These are phyloP conservation scores for Rhododendron kiyosumense DNA, from an alignment of 148 eudicot species.

Conservation along the genomic window DNA sequence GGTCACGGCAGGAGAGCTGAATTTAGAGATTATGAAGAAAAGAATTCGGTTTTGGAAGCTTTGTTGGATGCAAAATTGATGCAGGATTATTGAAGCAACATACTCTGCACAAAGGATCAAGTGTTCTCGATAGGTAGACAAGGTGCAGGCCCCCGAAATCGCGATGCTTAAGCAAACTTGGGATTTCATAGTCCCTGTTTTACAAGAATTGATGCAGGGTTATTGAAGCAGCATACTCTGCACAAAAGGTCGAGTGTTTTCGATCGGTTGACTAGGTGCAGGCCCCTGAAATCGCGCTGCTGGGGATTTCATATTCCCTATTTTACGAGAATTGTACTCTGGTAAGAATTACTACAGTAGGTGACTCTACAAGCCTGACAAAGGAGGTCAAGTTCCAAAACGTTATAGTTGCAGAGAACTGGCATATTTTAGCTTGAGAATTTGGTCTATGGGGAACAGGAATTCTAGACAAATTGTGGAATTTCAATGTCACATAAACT, in stretches of 20 bases:
- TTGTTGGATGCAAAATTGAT: conserved; percentile 20
- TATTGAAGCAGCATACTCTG: background rate
- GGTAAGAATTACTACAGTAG: background rate
- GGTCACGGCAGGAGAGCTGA: conserved; percentile 46
- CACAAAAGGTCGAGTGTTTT: background rate
- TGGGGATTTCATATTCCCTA: background rate
- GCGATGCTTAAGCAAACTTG: background rate
- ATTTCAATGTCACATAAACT: background rate
- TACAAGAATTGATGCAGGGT: background rate
- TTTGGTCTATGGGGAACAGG: background rate
- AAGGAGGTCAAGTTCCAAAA: background rate
- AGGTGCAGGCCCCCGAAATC: background rate
- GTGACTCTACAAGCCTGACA: background rate
- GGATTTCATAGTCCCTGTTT: background rate
- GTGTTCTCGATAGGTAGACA: background rate
- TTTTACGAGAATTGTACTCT: background rate
- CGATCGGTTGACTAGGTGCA: background rate
- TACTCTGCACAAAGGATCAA: background rate
- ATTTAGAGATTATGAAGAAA: conserved; percentile 28
- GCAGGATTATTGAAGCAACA: background rate
- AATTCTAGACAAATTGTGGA: background rate
- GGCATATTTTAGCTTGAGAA: background rate
- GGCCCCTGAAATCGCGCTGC: background rate
- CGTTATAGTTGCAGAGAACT: background rate
- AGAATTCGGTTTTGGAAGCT: conserved; percentile 28